Evolutionary conservation across 2,329 filamentous ascomycete species (phyloP).

Genomic region (Hymenoscyphus infarciens): DNA sequence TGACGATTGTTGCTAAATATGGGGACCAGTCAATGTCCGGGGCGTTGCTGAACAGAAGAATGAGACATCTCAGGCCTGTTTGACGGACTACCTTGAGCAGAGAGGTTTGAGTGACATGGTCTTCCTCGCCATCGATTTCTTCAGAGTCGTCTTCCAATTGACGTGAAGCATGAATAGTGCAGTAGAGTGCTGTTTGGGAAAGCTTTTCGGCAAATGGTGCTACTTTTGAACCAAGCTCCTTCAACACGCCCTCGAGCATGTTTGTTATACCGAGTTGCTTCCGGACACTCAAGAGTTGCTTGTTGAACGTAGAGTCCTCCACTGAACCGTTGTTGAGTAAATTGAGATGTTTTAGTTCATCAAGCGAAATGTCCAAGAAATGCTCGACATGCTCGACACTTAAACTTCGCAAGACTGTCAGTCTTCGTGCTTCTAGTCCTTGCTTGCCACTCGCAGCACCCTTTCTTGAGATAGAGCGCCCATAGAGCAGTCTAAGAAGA

Average conservation of each 20-base stretch:
- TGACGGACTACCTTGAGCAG: constrained; percentile 65
- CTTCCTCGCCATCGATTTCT: constrained; percentile 33
- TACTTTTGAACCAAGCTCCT: constrained; percentile 74
- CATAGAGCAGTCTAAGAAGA: constrained; percentile 82
- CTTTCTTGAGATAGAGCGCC: constrained; percentile 79
- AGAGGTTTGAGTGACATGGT: constrained; percentile 43
- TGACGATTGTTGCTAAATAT: constrained; percentile 68
- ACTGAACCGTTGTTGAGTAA: constrained; percentile 45
- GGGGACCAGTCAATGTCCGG: constrained; percentile 66
- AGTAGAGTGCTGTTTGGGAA: constrained; percentile 76
- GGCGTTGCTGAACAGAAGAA: constrained; percentile 71
- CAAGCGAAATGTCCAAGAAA: constrained; percentile 80
- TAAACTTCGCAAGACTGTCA: constrained; percentile 77
- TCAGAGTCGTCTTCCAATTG: constrained; percentile 44
- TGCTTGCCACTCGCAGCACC: constrained; percentile 73
- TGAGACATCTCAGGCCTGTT: constrained; percentile 77
- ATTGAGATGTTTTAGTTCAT: constrained; percentile 59
- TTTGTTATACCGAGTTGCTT: constrained; percentile 90
- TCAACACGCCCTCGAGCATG: constrained; percentile 84
- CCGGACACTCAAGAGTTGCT: constrained; percentile 61
- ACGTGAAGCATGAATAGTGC: constrained; percentile 67
- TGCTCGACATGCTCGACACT: constrained; percentile 68
- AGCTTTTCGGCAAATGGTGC: constrained; percentile 64
- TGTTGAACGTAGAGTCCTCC: constrained; percentile 46
- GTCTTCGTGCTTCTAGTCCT: constrained; percentile 75